Percentiles rank a stretch among this genome's conserved stretches.
phyloP scores from a whole-genome alignment of 1,284 basidiomycete species.

The Sparassis latifolia region DNA sequence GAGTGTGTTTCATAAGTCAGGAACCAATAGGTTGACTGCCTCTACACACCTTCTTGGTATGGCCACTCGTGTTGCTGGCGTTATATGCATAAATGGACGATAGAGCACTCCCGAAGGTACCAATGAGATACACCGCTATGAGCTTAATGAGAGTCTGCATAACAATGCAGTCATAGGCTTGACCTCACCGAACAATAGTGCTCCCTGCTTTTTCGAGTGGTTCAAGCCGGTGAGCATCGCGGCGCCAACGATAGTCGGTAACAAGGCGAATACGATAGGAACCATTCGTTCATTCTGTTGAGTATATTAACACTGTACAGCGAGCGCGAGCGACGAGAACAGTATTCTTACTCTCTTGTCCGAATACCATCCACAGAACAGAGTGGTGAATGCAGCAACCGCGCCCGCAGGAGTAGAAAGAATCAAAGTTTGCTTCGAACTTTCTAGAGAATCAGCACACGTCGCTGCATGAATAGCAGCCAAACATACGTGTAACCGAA shows the following conservation, averaged over 20 bases:
- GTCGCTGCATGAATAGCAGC: not conserved
- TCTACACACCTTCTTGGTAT: slow-evolving; percentile 51
- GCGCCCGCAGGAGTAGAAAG: slow-evolving; percentile 54
- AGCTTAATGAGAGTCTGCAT: not conserved
- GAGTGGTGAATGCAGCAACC: slow-evolving; percentile 40
- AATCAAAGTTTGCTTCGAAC: slow-evolving; percentile 57
- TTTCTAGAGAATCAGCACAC: slow-evolving; percentile 14
- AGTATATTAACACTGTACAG: not conserved
- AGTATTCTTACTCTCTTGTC: slow-evolving; percentile 43
- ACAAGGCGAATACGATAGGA: slow-evolving; percentile 53
- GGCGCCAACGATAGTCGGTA: slow-evolving; percentile 57
- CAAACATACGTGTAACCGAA: slow-evolving; percentile 57
- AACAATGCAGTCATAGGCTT: too few species aligned
- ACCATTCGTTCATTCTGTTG: slow-evolving; percentile 53
- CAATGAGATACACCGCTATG: slow-evolving; percentile 48
- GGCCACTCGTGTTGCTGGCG: slow-evolving; percentile 58
- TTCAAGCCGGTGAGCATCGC: slow-evolving; percentile 53
- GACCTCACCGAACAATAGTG: slow-evolving; percentile 45
- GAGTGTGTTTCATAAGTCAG: not conserved
- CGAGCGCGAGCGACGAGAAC: not conserved
- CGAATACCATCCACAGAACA: slow-evolving; percentile 58
- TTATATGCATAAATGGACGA: slow-evolving; percentile 62
- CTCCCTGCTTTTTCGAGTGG: slow-evolving; percentile 42
- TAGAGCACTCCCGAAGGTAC: slow-evolving; percentile 54
- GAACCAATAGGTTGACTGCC: too few species aligned